Base-by-base conservation (phyloP, 805 yeast species). In the Yamadazyma phyllophila region DNA sequence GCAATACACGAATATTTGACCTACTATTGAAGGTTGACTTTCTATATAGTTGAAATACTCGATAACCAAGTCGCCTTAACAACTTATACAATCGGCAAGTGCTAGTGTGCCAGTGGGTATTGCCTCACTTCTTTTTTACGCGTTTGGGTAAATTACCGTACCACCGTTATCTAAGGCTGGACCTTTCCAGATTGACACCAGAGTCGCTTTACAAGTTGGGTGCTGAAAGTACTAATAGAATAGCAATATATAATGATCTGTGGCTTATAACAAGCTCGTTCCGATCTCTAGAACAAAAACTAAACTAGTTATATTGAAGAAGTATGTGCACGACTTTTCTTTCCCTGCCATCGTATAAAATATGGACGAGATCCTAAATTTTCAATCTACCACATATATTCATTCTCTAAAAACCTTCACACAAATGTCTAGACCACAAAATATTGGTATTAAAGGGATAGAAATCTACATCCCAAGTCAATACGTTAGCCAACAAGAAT, bases 401-500 rank as follows among this genome's bases (percentile, higher is more conserved):
- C 36, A 31, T 33, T 39, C 36, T 24, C 20, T 43, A 5, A 11
- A 26, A 11, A 17, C 20, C 31, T 29, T 16, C 26, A 35, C 14
- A 24, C 36, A 36, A 37, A 60, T 59, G 63, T 51, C 61, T 15
- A 56, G 54, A 52, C 62, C 64, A n/a, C 57, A 55, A 47, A 92
- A 92, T 77, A 79, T 94, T 59, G 99, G 99, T 73, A 94, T 94
- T 71, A 92, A 92, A 67, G 99, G 95, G 67, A 80, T 94, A 57
- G 97, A 94, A 71, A 76, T 90, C 49, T 94, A 94, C 73, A 75
- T 90, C 62, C 98, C 99, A 38, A 74, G 57, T 26, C 60, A 60
- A 48, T 63, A 63, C 57, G 97, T 94, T 50, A 85, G 80, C 75
- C 98, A 94, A 74, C 73, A 83, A 40, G 98, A 88, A 45, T 74